Evolutionary conservation across 108 stramenopile species (phyloP), one percentile per base, ranked within the genome.

Genomic region (Nitzschia palea): DNA sequence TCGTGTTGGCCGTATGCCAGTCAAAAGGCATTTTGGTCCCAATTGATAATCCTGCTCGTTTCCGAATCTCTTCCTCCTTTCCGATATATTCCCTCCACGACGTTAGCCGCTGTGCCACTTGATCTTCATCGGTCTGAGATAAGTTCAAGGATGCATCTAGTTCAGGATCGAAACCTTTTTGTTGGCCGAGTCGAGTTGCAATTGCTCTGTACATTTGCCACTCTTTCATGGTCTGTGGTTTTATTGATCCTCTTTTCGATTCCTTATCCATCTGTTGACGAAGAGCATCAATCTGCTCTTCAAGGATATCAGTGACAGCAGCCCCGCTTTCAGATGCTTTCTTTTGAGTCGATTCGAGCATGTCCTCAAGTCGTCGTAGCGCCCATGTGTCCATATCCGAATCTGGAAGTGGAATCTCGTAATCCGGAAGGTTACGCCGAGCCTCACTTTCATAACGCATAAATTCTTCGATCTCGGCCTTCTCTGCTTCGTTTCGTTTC

Each of bases 131-230:
- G 23, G 42, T 36, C 17, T 50, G 44, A 2, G 27, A 45, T 3
- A 27, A 20, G 28, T 45, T 45, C 55, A 27, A 42, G 8, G 35
- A 15, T 33, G 31, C 36, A 30, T 25, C 47, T 35, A 33, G 23
- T 15, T 54, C 25, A 2, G 28, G 51, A 20, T 48, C 47, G 22
- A 48, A 48, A 48, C 47, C 47, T 18, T 20, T 10, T 9, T 52
- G 29, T 53, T 47, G 48, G 18, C 31, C 57, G 12, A 77, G 43
- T 25, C 71, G 67, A 9, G 77, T 74, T 14, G 73, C 68, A 32
- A 84, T 80, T 12, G 77, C 62, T 70, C 70, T 40, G 56, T 80
- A 84, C 73, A 78, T 84, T 71, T 84, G 77, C 78, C 78, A 84
- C 51, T 84, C 83, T 45, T 78, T 78, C 66, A 76, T 68, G 48